A percentile compares a stretch with the other conserved stretches of the same genome.
phyloP scores from a whole-genome alignment of 2,329 filamentous ascomycete genomes.

The Talaromyces sp. region DNA sequence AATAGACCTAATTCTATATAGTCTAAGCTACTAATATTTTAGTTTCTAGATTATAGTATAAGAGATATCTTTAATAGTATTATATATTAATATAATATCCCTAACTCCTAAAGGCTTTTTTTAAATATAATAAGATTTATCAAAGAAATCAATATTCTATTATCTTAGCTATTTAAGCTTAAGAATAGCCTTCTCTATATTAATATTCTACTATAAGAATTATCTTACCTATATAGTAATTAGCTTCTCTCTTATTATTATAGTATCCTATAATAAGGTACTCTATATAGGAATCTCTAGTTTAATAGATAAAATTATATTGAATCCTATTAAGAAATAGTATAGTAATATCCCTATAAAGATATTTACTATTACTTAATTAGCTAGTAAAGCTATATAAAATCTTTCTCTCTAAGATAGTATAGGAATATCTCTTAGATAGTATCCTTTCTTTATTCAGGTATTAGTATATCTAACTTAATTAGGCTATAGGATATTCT shows the following conservation, averaged over 20 bases:
- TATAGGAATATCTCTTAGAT: not conserved
- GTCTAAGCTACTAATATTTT: not conserved
- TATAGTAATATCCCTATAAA: not conserved
- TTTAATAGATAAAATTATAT: not conserved
- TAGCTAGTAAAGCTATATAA: not conserved
- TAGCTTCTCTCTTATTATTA: not conserved
- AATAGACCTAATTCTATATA: not conserved
- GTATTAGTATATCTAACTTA: not conserved
- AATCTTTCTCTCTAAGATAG: not conserved
- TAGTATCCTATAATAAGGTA: not conserved
- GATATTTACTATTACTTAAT: not conserved
- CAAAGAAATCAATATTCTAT: not conserved
- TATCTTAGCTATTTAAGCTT: too few species aligned
- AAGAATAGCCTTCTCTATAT: not conserved
- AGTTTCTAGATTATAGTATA: not conserved
- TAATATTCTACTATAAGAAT: too few species aligned
- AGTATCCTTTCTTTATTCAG: not conserved
- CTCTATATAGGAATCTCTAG: too few species aligned
- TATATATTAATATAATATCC: not conserved
- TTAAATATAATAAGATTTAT: not conserved
- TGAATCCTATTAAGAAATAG: not conserved
- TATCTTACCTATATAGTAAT: not conserved
- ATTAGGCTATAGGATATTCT: not conserved
- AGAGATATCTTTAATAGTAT: not conserved
- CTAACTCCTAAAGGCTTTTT: not conserved